Base-by-base conservation (phyloP, 805 yeast species). In the Candida koratica region DNA sequence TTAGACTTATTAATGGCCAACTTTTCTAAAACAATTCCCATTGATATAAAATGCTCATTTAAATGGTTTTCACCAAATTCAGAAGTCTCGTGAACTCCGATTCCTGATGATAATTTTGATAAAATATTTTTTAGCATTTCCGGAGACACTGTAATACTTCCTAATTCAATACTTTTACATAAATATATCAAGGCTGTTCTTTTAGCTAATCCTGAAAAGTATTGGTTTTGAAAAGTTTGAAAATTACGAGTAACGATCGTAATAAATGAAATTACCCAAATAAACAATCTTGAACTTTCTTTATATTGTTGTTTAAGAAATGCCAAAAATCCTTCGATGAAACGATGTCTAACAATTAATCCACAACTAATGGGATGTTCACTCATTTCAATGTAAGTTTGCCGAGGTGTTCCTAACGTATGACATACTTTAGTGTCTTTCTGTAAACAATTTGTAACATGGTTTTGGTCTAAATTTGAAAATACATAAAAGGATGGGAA, bases 21-120 rank as follows among this genome's bases (percentile, higher is more conserved):
- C 18, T 34, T 36, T 29, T 58, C 63, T 34, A 42, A 53, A 1
- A 51, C 28, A 10, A 32, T 28, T 4, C 62, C 62, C 39, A 49
- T 46, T 7, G 44, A 32, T 1, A 44, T 14, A 32, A 55, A 57
- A 26, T 40, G 47, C n/a, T 32, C 34, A 2, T 63, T 48, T 22
- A 69, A 46, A 36, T 58, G 48, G 30, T 61, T 54, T 17, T 43
- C 41, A 23, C 44, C 23, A 17, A 37, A 45, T 26, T 53, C 58
- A 6, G 39, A 32, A 5, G 39, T 36, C 10, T 28, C 17, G 15
- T 40, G 38, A 7, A 40, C 28, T 14, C 39, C 39, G 6, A 36
- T 37, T n/a, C 42, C 44, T 7, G 40, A 35, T 11, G 43, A 39
- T 13, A 43, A 31, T 3, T 23, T 32, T 9, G 34, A 11, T 14